Evolutionary conservation across 352 stramenopile genomes (phyloP), one percentile per base, ranked within the genome.

Genomic region (Globisporangium polare): DNA sequence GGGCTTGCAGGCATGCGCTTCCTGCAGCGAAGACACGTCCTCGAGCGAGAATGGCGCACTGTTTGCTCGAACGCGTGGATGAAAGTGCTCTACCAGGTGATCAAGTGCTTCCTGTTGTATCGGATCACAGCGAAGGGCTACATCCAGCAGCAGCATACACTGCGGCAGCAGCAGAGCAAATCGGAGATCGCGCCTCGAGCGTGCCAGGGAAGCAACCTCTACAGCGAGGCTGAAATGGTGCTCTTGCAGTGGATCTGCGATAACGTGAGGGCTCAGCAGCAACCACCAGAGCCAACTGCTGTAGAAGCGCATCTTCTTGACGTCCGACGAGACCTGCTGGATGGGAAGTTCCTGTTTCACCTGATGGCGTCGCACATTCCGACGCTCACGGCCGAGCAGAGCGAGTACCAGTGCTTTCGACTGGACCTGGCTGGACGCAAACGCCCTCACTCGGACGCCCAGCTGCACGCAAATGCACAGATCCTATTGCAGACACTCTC

Each of bases 101-200:
- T 98, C 62, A 96, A 97, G 56, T 93, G 96, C 39, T 98, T 98
- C 64, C 65, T 98, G 35, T 67, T 98, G 1, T 89, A 83, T 29
- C 77, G 94, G 4, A 86, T 98, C 39, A 97, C 89, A 3, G 83
- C 74, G 35, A 97, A 96, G 58, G 69, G 73, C 4, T 95, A 96
- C 33, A 62, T 70, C 7, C 67, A 76, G 50, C 76, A 83, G 49
- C 56, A 71, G 15, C 29, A 43, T 1, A 55, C 52, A 20, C 35
- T 67, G 1, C 56, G 41, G 3, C 43, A 62, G 26, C 58, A 60
- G 8, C 55, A 73, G 62, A 60, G 18, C 35, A 54, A 53, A 26
- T 27, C 53, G 0, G 66, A 85, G 13, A 45, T 85, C 12, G 17
- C 10, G 27, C 10, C 9, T 18, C 68, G 82, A 35, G 62, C 56